Evolutionary conservation across 148 eudicot genomes (phyloP).

Genomic region (Chenopodium suecicum): DNA sequence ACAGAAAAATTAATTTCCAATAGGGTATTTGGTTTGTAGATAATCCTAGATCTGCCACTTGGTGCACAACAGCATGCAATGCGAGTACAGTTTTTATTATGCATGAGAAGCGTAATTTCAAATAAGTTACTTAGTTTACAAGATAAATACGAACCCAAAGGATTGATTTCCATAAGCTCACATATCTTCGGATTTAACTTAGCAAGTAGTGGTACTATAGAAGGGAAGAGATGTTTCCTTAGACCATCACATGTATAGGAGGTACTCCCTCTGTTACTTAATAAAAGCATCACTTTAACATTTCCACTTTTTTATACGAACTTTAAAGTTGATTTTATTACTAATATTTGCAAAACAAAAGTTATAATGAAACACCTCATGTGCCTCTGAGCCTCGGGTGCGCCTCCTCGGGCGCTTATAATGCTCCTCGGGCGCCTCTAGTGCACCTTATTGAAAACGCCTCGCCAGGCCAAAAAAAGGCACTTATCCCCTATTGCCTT

Average conservation of each 20-base stretch:
- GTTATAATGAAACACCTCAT: too few species aligned
- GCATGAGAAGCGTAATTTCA: background rate
- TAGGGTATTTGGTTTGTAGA: background rate
- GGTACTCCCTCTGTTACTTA: background rate
- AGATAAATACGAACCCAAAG: background rate
- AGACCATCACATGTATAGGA: background rate
- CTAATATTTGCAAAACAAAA: too few species aligned
- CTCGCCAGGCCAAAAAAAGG: too few species aligned
- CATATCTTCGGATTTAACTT: background rate
- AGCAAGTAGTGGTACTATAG: background rate
- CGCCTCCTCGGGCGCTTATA: too few species aligned
- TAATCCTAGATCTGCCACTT: background rate
- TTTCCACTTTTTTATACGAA: too few species aligned
- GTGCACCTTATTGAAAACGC: too few species aligned
- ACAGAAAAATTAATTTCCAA: background rate
- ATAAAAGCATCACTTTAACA: too few species aligned
- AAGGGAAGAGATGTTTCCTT: background rate
- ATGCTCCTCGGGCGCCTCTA: too few species aligned
- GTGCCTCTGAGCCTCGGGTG: too few species aligned
- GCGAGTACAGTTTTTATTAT: background rate
- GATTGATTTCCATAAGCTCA: background rate
- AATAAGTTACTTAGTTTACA: background rate
- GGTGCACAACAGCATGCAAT: background rate
- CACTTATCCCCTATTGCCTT: too few species aligned
- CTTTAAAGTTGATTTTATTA: too few species aligned